A percentile compares a stretch with the other conserved stretches of the same genome.
Conservation (phyloP, 2,329 filamentous ascomycete species). For the Monosporascus ibericus region DNA sequence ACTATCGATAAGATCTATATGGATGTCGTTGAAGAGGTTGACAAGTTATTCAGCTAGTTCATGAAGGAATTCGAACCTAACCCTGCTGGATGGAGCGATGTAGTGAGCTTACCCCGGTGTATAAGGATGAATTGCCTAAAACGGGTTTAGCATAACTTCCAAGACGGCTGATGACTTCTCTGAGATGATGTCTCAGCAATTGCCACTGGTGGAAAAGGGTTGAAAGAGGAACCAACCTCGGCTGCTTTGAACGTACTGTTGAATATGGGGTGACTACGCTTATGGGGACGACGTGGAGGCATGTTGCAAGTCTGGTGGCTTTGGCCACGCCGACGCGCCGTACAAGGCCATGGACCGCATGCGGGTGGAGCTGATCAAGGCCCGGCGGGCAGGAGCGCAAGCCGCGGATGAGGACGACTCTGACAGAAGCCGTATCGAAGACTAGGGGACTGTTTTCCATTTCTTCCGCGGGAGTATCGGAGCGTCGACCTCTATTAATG, state of each 20-base stretch:
- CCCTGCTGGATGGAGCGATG: neutral
- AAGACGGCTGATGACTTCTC: slow-evolving; percentile 3
- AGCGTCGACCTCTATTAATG: neutral
- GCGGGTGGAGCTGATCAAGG: slow-evolving; percentile 1
- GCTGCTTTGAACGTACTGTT: neutral
- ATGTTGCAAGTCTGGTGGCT: slow-evolving; percentile 1
- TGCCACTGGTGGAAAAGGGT: neutral
- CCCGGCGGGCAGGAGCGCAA: neutral
- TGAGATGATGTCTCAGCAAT: neutral
- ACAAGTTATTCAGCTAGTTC: slow-evolving; percentile 1
- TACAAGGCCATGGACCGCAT: slow-evolving; percentile 1
- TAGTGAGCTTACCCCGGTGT: neutral
- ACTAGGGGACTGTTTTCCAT: slow-evolving; percentile 1
- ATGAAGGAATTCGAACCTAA: neutral
- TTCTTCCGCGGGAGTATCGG: slow-evolving; percentile 2
- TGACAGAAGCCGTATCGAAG: neutral
- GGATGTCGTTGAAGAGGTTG: neutral
- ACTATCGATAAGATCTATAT: neutral
- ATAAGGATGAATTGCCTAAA: neutral
- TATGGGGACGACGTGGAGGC: slow-evolving; percentile 2
- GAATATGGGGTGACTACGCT: slow-evolving; percentile 3
- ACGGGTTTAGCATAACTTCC: neutral
- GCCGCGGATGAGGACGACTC: neutral
- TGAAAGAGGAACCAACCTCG: neutral
- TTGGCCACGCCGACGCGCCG: neutral